phyloP scores from a whole-genome alignment of 495 filamentous ascomycete genomes.

The Penicillium antarcticum region DNA sequence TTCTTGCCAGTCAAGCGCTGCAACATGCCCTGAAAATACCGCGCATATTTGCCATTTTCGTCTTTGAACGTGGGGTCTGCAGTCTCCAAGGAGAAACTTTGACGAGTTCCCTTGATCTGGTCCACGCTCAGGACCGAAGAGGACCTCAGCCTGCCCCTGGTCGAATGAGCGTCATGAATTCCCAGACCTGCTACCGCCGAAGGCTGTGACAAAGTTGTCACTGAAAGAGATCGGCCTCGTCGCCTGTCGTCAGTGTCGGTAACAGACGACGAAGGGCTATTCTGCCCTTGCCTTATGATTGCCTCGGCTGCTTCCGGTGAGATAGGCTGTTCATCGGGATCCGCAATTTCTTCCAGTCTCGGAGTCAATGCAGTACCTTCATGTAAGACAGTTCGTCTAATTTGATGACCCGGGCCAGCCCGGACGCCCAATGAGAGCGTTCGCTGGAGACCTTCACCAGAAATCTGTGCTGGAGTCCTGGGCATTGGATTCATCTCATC shows the following conservation, averaged over 20 bases:
- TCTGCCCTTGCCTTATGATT: not conserved
- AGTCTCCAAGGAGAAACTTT: not conserved
- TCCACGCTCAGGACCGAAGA: not conserved
- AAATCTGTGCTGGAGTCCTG: slow-evolving; percentile 19
- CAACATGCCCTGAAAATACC: slow-evolving; percentile 55
- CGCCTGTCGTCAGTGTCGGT: not conserved
- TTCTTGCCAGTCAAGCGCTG: slow-evolving; percentile 55
- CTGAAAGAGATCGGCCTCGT: not conserved
- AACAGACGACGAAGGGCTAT: not conserved
- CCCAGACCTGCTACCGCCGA: not conserved
- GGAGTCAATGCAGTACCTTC: not conserved
- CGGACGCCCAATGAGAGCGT: slow-evolving; percentile 43
- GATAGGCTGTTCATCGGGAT: not conserved
- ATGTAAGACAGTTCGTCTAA: slow-evolving; percentile 4
- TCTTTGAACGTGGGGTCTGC: slow-evolving; percentile 61
- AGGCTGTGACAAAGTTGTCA: not conserved
- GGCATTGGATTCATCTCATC: slow-evolving; percentile 10
- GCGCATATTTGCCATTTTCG: slow-evolving; percentile 57
- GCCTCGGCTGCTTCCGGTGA: not conserved
- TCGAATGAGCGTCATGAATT: not conserved
- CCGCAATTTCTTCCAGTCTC: not conserved
- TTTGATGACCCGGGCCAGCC: slow-evolving; percentile 41
- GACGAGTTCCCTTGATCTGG: not conserved
- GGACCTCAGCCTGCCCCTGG: not conserved
- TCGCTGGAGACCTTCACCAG: slow-evolving; percentile 34